phyloP scores from a whole-genome alignment of 768 basidiomycete species.

The Psilocybe azurescens region DNA sequence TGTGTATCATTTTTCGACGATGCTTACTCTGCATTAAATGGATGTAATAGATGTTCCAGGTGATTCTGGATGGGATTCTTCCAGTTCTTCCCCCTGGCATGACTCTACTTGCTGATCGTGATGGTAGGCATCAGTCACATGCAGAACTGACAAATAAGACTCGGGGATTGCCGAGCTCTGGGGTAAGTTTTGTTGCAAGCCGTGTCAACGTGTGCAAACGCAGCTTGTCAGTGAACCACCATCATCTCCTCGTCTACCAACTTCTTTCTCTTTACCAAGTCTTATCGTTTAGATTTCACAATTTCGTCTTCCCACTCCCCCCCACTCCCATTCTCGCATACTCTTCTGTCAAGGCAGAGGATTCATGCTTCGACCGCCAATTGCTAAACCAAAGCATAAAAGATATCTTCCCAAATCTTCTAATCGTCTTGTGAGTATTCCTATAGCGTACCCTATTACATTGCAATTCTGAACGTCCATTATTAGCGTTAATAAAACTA shows the following conservation, averaged over 20 bases:
- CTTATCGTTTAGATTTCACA: conserved; percentile 48
- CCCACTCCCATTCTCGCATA: conserved; percentile 41
- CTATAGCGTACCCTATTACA: background rate
- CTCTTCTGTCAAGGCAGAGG: conserved; percentile 75
- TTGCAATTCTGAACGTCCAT: background rate
- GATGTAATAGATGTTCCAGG: too few relatives aligned
- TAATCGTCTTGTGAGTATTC: conserved; percentile 55
- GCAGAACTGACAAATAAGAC: conserved; percentile 10
- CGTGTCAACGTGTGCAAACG: conserved; percentile 32
- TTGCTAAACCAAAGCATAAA: conserved; percentile 72
- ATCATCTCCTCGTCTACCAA: conserved; percentile 29
- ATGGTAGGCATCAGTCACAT: conserved; percentile 4
- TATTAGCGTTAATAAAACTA: conserved; percentile 59
- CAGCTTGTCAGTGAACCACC: conserved; percentile 32
- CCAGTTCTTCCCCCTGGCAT: too few relatives aligned
- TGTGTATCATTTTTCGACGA: too few relatives aligned
- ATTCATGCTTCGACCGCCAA: conserved; percentile 95
- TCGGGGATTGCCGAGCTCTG: conserved; percentile 13
- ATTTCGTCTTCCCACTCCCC: conserved; percentile 64
- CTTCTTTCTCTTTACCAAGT: conserved; percentile 21
- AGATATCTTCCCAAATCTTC: conserved; percentile 55
- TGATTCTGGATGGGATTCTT: too few relatives aligned
- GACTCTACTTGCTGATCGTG: background rate
- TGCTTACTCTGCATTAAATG: too few relatives aligned
- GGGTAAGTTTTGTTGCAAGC: conserved; percentile 26